phyloP scores from a whole-genome alignment of 805 yeast species.

The Wickerhamiella sergipiensis region DNA sequence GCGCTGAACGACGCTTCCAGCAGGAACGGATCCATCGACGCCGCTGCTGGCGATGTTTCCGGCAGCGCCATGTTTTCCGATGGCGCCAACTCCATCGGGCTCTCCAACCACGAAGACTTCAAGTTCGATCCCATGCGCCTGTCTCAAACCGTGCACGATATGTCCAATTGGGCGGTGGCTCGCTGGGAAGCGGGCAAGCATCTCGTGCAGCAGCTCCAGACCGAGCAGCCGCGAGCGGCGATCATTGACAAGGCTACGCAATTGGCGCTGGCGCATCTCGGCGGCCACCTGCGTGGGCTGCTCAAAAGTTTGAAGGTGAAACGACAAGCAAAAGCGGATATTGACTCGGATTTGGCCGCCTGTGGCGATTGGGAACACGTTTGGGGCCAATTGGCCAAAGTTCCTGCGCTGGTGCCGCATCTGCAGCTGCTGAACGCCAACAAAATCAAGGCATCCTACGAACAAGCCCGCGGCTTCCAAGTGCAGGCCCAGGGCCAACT shows the following conservation, averaged over 20 bases:
- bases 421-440: constrained; percentile 12
- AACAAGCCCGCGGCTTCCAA: not conserved
- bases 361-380: constrained; percentile 13
- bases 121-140: not conserved
- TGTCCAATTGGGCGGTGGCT: constrained; percentile 3
- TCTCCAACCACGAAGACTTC: not conserved
- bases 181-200: not conserved
- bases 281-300: constrained; percentile 1
- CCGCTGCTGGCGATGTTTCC: not conserved
- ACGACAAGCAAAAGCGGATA: not conserved
- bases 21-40: not conserved
- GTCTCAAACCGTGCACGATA: not conserved
- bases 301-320: constrained; percentile 3
- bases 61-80: not conserved
- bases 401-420: constrained; percentile 9
- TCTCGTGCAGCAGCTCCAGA: not conserved
- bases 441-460: not conserved
- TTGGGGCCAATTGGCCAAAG: constrained; percentile 7
- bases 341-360: constrained; percentile 10
- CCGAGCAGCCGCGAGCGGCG: not conserved
- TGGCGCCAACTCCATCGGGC: not conserved
- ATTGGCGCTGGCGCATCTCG: constrained; percentile 7
- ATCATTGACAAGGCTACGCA: constrained; percentile 3
- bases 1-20: not conserved
- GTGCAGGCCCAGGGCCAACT: constrained; percentile 8